Percentiles rank a stretch among this genome's conserved stretches.
Conservation (phyloP, 305 asterid genomes). For the Fraxinus dipetala region DNA sequence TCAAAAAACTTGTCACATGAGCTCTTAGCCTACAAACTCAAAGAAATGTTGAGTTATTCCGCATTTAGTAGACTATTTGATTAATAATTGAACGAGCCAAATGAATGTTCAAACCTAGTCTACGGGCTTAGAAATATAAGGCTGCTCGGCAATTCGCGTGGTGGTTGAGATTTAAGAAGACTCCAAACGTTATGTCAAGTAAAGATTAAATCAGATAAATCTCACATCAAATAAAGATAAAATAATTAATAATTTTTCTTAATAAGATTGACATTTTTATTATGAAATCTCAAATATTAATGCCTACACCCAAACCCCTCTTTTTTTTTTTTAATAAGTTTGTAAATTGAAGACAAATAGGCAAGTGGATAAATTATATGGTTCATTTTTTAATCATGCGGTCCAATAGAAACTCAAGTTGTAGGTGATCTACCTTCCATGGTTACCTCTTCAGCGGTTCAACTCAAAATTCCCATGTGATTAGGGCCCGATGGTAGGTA, state of each 20-base stretch:
- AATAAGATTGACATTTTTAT: no score
- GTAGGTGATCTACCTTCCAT: constrained; percentile 5
- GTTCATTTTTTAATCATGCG: neutral
- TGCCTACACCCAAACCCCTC: no score
- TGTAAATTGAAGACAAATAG: neutral
- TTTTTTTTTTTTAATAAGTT: no score
- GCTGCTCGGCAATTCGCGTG: neutral
- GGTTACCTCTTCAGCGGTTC: neutral
- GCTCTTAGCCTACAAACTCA: no score
- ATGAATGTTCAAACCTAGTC: neutral
- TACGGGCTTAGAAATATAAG: neutral
- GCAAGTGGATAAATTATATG: neutral
- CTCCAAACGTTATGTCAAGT: neutral
- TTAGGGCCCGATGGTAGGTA: neutral
- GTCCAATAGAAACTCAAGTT: neutral
- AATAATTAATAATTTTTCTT: no score
- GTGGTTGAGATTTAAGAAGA: neutral
- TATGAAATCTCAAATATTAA: neutral
- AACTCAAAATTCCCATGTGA: neutral
- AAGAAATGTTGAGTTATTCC: neutral
- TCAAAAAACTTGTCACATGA: neutral
- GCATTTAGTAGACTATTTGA: neutral
- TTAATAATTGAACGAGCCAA: neutral
- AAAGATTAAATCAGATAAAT: neutral
- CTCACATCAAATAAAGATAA: no score